A percentile compares a stretch with the other conserved stretches of the same genome.
Conservation (phyloP, 73 alveolate genomes). For the Tetrahymena elliotti region DNA sequence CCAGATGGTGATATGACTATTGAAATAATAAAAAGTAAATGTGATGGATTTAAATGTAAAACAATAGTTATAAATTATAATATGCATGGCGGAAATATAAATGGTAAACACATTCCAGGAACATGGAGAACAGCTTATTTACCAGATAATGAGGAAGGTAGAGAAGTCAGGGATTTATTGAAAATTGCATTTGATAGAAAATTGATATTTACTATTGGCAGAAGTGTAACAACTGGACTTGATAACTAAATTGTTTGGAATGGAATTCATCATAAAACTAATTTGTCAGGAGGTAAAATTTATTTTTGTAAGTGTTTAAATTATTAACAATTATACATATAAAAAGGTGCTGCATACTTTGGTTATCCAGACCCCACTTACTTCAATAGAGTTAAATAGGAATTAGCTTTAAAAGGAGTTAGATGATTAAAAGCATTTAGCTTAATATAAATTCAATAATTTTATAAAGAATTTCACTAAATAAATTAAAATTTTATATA, state of each 20-base stretch:
- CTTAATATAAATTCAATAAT: too few relatives aligned
- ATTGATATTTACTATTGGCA: slow-evolving; percentile 85
- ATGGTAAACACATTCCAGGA: slow-evolving; percentile 7
- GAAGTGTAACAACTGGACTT: slow-evolving; percentile 91
- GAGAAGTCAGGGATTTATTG: slow-evolving; percentile 65
- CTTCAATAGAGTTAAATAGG: slow-evolving; percentile 83
- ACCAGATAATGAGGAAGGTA: slow-evolving; percentile 34
- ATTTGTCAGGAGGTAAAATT: slow-evolving; percentile 55
- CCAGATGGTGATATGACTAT: slow-evolving; percentile 30
- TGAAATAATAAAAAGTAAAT: neutral
- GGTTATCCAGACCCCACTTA: slow-evolving; percentile 96
- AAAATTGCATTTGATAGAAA: slow-evolving; percentile 80
- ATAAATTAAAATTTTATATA: too few relatives aligned
- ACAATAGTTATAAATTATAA: slow-evolving; percentile 15
- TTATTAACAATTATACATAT: neutral
- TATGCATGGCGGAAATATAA: slow-evolving; percentile 32
- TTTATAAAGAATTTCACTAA: neutral
- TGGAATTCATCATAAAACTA: slow-evolving; percentile 94
- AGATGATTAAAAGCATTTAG: neutral
- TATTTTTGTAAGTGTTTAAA: neutral
- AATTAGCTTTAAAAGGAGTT: slow-evolving; percentile 87
- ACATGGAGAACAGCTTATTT: slow-evolving; percentile 14
- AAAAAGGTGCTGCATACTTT: slow-evolving; percentile 59
- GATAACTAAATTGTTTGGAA: slow-evolving; percentile 87
- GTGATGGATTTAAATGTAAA: slow-evolving; percentile 8